Conservation (phyloP, 371 early-diverging fungal species). For the Funneliformis caledonium region DNA sequence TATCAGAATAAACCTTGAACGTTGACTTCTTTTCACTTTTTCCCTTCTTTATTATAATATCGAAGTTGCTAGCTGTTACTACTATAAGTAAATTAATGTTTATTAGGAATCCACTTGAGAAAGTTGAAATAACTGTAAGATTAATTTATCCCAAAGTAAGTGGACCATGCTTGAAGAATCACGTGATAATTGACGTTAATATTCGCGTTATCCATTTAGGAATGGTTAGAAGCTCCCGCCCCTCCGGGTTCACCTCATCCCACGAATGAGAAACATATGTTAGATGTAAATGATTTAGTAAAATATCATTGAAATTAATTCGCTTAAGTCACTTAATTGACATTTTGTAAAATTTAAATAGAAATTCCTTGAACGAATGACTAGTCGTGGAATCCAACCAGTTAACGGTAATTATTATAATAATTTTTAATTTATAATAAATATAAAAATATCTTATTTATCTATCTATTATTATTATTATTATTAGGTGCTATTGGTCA, state of each 20-base stretch:
- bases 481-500: slow-evolving; percentile 27
- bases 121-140: background rate
- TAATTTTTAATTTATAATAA: background rate
- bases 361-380: background rate
- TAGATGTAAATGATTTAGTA: slow-evolving; percentile 24
- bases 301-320: background rate
- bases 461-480: background rate
- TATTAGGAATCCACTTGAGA: background rate
- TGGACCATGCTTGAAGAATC: background rate
- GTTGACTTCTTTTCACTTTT: background rate
- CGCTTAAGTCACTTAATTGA: background rate
- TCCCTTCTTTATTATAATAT: background rate
- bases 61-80: background rate
- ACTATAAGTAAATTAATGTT: slow-evolving; percentile 19
- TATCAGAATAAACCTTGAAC: background rate
- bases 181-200: background rate
- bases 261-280: slow-evolving; percentile 2
- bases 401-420: slow-evolving; percentile 5
- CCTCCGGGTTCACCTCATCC: slow-evolving; percentile 4
- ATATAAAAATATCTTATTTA: background rate
- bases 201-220: background rate
- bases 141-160: slow-evolving; percentile 21
- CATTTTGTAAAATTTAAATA: background rate
- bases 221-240: slow-evolving; percentile 1
- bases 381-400: background rate